A percentile compares a stretch with the other conserved stretches of the same genome.
phyloP scores from a whole-genome alignment of 2,329 filamentous ascomycete genomes.

The Clarireedia paspali region DNA sequence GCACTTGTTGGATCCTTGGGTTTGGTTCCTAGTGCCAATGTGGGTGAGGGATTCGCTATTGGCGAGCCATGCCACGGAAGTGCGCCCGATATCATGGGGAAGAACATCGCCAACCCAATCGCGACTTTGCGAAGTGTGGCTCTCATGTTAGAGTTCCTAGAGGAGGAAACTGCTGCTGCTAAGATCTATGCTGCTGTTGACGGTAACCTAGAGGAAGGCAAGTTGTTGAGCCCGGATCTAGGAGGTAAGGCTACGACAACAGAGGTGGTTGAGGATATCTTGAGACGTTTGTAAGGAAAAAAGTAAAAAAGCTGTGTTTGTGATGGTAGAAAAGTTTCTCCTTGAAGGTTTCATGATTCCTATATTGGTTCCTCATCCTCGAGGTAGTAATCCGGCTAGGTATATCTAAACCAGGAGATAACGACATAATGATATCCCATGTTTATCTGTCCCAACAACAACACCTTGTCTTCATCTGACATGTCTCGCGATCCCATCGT shows the following conservation, averaged over 20 bases:
- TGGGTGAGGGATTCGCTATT: conserved; percentile 89
- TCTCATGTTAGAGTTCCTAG: conserved; percentile 93
- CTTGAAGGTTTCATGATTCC: neutral
- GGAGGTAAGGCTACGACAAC: conserved; percentile 80
- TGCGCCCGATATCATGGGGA: conserved; percentile 90
- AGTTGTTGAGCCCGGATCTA: conserved; percentile 78
- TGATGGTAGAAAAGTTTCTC: conserved; percentile 9
- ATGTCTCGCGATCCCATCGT: neutral
- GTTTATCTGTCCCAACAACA: neutral
- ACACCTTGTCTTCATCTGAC: neutral
- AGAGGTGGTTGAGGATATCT: conserved; percentile 80
- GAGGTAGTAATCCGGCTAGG: conserved; percentile 3
- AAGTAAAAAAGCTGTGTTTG: neutral
- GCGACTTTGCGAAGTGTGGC: conserved; percentile 86
- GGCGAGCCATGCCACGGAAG: conserved; percentile 97
- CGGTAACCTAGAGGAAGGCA: conserved; percentile 76
- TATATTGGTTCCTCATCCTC: neutral
- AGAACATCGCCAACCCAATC: conserved; percentile 91
- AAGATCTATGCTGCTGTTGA: conserved; percentile 90
- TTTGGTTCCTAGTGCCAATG: conserved; percentile 90
- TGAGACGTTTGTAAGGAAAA: conserved; percentile 63
- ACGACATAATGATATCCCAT: conserved; percentile 5
- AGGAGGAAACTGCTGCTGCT: conserved; percentile 78
- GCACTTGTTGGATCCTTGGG: conserved; percentile 88
- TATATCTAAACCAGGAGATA: conserved; percentile 4